Conservation (phyloP, 2,329 filamentous ascomycete genomes). For the Botrytis squamosa region DNA sequence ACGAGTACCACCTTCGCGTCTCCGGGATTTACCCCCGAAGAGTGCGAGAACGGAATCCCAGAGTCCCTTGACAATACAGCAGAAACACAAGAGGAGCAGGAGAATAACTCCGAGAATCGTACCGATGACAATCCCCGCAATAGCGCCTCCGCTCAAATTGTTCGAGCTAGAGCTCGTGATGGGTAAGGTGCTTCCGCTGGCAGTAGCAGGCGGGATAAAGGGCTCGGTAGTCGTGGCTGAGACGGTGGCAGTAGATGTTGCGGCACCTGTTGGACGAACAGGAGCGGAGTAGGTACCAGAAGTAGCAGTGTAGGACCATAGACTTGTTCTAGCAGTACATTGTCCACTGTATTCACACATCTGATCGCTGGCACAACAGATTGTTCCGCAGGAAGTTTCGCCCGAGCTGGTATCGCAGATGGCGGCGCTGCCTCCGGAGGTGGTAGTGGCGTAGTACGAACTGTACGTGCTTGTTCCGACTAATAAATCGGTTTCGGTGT, state of each 20-base stretch:
- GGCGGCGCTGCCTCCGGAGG: conserved; percentile 38
- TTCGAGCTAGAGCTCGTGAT: conserved; percentile 27
- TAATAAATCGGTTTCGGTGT: conserved; percentile 53
- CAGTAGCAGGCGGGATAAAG: conserved; percentile 53
- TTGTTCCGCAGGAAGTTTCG: conserved; percentile 62
- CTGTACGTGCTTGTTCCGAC: conserved; percentile 54
- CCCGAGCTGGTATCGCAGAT: conserved; percentile 53
- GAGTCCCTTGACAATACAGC: conserved; percentile 64
- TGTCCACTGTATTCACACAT: conserved; percentile 53
- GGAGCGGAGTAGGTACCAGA: conserved; percentile 42
- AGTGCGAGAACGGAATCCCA: conserved; percentile 59
- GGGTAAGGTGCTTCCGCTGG: conserved; percentile 44
- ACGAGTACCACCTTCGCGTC: conserved; percentile 41
- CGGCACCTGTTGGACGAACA: conserved; percentile 53
- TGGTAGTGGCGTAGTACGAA: conserved; percentile 24
- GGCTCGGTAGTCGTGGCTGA: conserved; percentile 48
- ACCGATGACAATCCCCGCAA: conserved; percentile 79
- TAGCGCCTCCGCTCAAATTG: conserved; percentile 66
- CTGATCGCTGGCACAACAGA: conserved; percentile 70
- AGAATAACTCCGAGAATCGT: conserved; percentile 65
- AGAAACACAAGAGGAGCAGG: conserved; percentile 70
- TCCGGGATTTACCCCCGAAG: conserved; percentile 53
- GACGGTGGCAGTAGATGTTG: conserved; percentile 52
- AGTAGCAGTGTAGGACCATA: conserved; percentile 41
- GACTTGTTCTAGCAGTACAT: conserved; percentile 29